These are phyloP conservation scores for Neostapfia colusana DNA, from an alignment of 176 grass and related monocot species.

Conservation along the genomic window DNA sequence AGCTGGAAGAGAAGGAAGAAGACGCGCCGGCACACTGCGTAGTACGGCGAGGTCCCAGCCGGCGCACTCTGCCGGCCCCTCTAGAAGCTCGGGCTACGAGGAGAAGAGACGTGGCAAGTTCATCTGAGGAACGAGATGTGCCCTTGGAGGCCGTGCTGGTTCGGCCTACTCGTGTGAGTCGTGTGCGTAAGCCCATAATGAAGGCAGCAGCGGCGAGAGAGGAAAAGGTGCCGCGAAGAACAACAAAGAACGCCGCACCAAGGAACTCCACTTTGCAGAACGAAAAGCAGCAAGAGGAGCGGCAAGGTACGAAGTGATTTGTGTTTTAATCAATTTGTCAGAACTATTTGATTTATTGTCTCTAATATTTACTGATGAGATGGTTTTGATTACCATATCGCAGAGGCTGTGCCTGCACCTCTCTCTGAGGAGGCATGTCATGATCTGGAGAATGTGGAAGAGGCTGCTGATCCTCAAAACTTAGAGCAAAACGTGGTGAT, in stretches of 20 bases:
- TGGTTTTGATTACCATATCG: background rate
- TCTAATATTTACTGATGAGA: background rate
- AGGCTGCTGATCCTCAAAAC: background rate
- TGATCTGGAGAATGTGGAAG: background rate
- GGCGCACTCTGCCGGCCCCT: background rate
- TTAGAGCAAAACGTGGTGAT: background rate
- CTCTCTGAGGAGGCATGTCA: background rate
- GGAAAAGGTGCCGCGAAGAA: conserved; percentile 16
- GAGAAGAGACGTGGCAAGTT: conserved; percentile 3
- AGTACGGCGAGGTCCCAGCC: background rate
- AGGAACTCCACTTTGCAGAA: background rate
- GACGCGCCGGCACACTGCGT: background rate
- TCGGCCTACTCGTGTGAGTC: conserved; percentile 23
- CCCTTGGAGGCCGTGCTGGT: background rate
- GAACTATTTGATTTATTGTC: background rate
- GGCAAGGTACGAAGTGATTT: conserved; percentile 11
- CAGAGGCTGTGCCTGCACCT: background rate
- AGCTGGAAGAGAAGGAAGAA: background rate
- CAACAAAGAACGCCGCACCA: background rate
- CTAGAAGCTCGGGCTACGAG: conserved; percentile 6
- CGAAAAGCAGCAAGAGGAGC: conserved; percentile 23
- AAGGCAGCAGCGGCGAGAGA: background rate
- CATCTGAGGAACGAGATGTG: background rate
- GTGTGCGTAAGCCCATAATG: conserved; percentile 15
- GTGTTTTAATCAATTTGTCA: background rate